Evolutionary conservation across 2,329 filamentous ascomycete species (phyloP), one percentile per base, ranked within the genome.

Genomic region (Cryphonectria naterciae): DNA sequence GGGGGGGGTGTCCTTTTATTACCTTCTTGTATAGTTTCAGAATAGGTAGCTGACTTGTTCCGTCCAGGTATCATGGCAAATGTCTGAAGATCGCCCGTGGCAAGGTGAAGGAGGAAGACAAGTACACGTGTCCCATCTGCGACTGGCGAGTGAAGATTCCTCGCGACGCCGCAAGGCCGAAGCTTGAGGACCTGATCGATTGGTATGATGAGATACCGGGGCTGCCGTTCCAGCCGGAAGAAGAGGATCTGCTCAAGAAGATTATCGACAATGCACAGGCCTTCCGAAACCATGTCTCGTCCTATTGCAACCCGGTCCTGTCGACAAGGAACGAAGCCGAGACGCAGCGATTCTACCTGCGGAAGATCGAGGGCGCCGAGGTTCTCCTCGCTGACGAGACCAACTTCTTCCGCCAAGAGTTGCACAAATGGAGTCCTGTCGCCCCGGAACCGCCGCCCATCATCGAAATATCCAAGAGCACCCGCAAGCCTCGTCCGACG

Each of bases 131-230:
- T 77, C 96, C 96, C 0, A 97, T 99, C 73, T 99, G 96, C 79
- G 96, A 99, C 80, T 98, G 95, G 90, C 92, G 96, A 25, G 93
- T 98, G 78, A 97, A 95, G 83, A 98, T 99, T 68, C 96, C 96
- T 37, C 93, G 96, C 62, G 96, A 99, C 84, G 96, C 96, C 35
- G 94, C 96, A 32, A 92, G 96, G 39, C 96, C 96, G 0, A 98
- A 98, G 81, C 85, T 99, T 0, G 96, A 99, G 79, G 95, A 98
- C 75, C 85, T 99, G 22, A 86, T 93, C 72, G 83, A 87, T 1
- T 96, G 97, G 89, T 91, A 94, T 71, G 92, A 95, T 11, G 95
- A 98, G 79, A 91, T 98, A 65, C 83, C 88, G 1, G 83, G 80
- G 54, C 85, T 98, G 3, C 96, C 96, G 0, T 99, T 99, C 83